Conservation (phyloP, 345 rosid genomes). For the rapeseed (Brassica napus) region Da-Ae NC_063439.1:3524001-3524500, state of each 20-base stretch:
- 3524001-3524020: conserved; percentile 70
- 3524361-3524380: conserved; percentile 96
- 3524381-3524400: conserved; percentile 95
- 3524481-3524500: neutral
- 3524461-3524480: neutral
- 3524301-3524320: neutral
- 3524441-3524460: neutral
- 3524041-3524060: conserved; percentile 69
- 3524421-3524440: conserved; percentile 15
- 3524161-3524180: conserved; percentile 29
- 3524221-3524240: conserved; percentile 90
- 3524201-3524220: conserved; percentile 90
- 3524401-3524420: conserved; percentile 94
- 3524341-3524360: conserved; percentile 98
- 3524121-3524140: neutral
- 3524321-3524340: neutral
- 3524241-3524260: conserved; percentile 94
- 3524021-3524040: conserved; percentile 74
- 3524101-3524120: neutral
- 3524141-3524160: neutral
- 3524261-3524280: conserved; percentile 13
- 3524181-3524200: conserved; percentile 84
- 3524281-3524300: neutral
- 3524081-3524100: conserved; percentile 49
- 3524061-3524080: conserved; percentile 90